Conservation (phyloP, 306 rosid species). For the Rubus idaeus region DNA sequence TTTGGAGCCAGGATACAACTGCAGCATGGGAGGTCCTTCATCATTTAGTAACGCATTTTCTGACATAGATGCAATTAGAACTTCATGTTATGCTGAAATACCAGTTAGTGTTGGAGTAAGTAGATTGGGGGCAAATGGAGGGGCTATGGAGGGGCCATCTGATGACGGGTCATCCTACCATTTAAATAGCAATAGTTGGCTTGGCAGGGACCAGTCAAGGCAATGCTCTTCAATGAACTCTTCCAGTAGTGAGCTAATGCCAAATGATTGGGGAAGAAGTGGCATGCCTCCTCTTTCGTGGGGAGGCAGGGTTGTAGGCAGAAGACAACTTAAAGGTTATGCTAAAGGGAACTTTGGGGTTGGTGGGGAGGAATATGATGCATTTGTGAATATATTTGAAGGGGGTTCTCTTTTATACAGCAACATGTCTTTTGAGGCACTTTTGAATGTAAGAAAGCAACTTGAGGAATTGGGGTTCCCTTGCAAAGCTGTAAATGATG, state of each 20-base stretch:
- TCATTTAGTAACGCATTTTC: constrained; percentile 46
- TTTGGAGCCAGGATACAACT: constrained; percentile 55
- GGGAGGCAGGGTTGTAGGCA: constrained; percentile 82
- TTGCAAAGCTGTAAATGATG: constrained; percentile 97
- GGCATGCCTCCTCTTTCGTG: constrained; percentile 72
- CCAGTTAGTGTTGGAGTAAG: constrained; percentile 57
- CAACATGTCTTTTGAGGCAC: constrained; percentile 96
- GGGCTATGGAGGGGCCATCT: constrained; percentile 87
- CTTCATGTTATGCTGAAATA: constrained; percentile 59
- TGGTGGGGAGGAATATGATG: constrained; percentile 74
- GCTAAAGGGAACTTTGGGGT: constrained; percentile 57
- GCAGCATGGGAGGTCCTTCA: constrained; percentile 70
- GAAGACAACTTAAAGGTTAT: constrained; percentile 69
- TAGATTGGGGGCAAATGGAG: constrained; percentile 50
- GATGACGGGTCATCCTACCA: constrained; percentile 76
- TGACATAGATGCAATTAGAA: constrained; percentile 46
- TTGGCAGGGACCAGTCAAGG: constrained; percentile 66
- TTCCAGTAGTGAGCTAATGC: constrained; percentile 54
- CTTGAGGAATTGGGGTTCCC: constrained; percentile 95
- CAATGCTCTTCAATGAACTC: constrained; percentile 63
- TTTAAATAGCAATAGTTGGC: constrained; percentile 64
- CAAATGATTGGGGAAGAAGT: constrained; percentile 86
- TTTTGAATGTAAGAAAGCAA: constrained; percentile 81
- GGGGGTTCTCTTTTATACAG: constrained; percentile 90
- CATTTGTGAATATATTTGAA: constrained; percentile 85